phyloP scores from a whole-genome alignment of 2,329 filamentous ascomycete genomes.

The Bipolaris sorokiniana region DNA sequence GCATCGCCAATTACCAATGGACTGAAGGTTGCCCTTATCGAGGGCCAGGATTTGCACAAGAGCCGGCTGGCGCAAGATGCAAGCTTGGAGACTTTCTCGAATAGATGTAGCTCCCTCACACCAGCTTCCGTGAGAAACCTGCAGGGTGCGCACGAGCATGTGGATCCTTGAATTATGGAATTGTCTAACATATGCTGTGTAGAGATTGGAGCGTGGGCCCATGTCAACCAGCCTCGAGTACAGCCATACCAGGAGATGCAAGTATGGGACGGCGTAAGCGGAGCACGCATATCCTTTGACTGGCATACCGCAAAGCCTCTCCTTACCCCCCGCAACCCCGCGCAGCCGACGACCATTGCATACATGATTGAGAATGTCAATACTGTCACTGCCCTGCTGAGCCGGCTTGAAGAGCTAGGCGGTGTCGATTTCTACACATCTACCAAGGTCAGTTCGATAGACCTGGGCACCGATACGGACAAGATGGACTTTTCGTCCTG shows the following conservation, averaged over 20 bases:
- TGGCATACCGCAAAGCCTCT: constrained; percentile 60
- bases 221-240: constrained; percentile 73
- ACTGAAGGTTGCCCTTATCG: constrained; percentile 85
- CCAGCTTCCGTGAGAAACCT: constrained; percentile 86
- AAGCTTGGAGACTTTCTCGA: constrained; percentile 76
- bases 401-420: constrained; percentile 71
- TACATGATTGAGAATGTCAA: constrained; percentile 98
- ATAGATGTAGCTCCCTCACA: constrained; percentile 94
- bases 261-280: constrained; percentile 95
- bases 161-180: neutral
- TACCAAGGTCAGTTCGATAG: constrained; percentile 79
- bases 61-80: constrained; percentile 68
- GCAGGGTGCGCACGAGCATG: constrained; percentile 51
- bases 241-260: constrained; percentile 96
- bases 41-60: constrained; percentile 82
- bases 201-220: constrained; percentile 82
- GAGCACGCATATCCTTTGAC: constrained; percentile 87
- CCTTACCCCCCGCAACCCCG: constrained; percentile 50
- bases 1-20: constrained; percentile 75
- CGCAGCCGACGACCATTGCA: constrained; percentile 69
- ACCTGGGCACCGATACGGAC: constrained; percentile 69
- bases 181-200: constrained; percentile 18
- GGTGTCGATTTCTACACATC: constrained; percentile 74
- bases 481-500: constrained; percentile 81
- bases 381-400: constrained; percentile 77